Conservation (phyloP, 2,329 filamentous ascomycete species). For the Fusarium dimerum region DNA sequence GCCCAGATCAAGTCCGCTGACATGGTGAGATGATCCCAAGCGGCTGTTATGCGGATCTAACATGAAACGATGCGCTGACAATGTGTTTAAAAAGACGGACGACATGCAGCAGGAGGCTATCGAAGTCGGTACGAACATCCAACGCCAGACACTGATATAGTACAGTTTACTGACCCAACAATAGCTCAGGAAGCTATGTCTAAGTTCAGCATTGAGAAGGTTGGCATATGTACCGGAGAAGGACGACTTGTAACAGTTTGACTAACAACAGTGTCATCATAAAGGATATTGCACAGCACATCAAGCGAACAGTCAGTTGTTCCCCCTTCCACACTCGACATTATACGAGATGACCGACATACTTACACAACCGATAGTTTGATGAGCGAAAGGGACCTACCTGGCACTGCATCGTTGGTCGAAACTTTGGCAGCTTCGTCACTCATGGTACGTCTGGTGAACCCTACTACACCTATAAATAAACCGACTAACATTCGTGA, state of each 20-base stretch:
- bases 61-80: constrained; percentile 31
- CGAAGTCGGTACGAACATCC: constrained; percentile 77
- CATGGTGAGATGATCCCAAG: constrained; percentile 67
- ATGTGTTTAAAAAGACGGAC: constrained; percentile 66
- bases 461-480: background rate
- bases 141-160: constrained; percentile 3
- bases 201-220: constrained; percentile 65
- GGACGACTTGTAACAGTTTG: background rate
- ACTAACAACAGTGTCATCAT: constrained; percentile 18
- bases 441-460: constrained; percentile 74
- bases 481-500: constrained; percentile 8
- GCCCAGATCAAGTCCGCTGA: constrained; percentile 97
- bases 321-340: background rate
- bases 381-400: constrained; percentile 96
- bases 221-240: constrained; percentile 23
- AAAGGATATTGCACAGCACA: constrained; percentile 92
- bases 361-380: constrained; percentile 60
- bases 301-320: constrained; percentile 78
- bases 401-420: constrained; percentile 98
- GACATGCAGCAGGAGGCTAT: constrained; percentile 97
- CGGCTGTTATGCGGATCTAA: constrained; percentile 7
- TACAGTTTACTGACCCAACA: constrained; percentile 27
- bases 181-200: constrained; percentile 64
- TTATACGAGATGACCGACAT: constrained; percentile 9
- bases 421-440: constrained; percentile 99